A percentile compares a stretch with the other conserved stretches of the same genome.
Evolutionary conservation across 2,329 filamentous ascomycete species (phyloP).

Genomic region (Trichoderma semiorbis): DNA sequence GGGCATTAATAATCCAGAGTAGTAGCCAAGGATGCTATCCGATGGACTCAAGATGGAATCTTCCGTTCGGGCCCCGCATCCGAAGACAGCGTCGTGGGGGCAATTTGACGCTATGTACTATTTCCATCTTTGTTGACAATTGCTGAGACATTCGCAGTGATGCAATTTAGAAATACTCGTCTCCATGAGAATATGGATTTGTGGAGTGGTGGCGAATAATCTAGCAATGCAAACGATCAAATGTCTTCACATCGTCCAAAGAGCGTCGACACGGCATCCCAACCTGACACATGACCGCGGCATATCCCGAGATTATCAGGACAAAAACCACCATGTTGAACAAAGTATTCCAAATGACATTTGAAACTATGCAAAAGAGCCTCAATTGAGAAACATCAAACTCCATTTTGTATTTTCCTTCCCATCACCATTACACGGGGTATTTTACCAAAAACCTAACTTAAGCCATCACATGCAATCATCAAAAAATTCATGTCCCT

Average conservation of each 20-base stretch:
- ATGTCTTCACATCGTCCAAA: neutral
- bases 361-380: neutral
- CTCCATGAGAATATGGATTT: neutral
- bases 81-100: neutral
- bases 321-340: neutral
- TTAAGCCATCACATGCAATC: slow-evolving; percentile 1
- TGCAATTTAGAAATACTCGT: neutral
- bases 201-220: neutral
- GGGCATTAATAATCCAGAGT: neutral
- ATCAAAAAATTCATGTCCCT: neutral
- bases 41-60: neutral
- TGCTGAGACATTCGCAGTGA: neutral
- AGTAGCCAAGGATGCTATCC: neutral
- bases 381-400: neutral
- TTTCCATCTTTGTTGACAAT: neutral
- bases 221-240: neutral
- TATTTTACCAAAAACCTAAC: slow-evolving; percentile 8
- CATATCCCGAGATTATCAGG: neutral
- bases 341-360: neutral
- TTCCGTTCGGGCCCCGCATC: neutral
- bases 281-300: too few species aligned
- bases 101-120: neutral
- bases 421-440: slow-evolving; percentile 1
- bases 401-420: neutral
- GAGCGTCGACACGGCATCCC: neutral